phyloP scores from a whole-genome alignment of 305 asterid genomes.

The Plantago lanceolata region DNA sequence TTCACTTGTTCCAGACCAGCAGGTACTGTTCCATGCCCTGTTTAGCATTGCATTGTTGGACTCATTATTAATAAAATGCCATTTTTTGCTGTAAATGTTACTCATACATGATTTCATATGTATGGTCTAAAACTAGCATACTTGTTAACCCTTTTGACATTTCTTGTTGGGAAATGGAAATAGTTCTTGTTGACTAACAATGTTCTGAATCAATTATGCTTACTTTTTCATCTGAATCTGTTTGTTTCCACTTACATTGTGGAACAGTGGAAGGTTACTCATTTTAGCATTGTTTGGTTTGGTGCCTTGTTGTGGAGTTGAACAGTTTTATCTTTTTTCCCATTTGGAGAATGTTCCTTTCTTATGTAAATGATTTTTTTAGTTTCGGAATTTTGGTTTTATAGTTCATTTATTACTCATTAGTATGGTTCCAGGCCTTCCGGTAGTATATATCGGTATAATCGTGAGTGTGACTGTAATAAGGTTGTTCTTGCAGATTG shows the following conservation, averaged over 20 bases:
- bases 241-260: no score
- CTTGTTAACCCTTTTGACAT: no score
- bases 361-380: not conserved
- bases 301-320: not conserved
- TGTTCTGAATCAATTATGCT: no score
- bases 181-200: no score
- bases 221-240: not conserved
- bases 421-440: not conserved
- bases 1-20: conserved; percentile 70
- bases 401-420: no score
- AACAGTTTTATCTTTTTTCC: not conserved
- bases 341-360: not conserved
- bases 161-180: no score
- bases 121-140: no score
- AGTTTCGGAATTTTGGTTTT: not conserved
- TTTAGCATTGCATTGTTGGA: not conserved
- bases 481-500: conserved; percentile 48
- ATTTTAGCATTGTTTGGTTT: no score
- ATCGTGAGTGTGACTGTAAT: not conserved
- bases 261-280: no score
- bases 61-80: no score
- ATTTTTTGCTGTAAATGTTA: no score
- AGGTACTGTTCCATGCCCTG: conserved; percentile 35
- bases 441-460: not conserved
- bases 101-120: no score